Conservation (phyloP, 495 filamentous ascomycete genomes). For the Penicillium macrosclerotiorum region DNA sequence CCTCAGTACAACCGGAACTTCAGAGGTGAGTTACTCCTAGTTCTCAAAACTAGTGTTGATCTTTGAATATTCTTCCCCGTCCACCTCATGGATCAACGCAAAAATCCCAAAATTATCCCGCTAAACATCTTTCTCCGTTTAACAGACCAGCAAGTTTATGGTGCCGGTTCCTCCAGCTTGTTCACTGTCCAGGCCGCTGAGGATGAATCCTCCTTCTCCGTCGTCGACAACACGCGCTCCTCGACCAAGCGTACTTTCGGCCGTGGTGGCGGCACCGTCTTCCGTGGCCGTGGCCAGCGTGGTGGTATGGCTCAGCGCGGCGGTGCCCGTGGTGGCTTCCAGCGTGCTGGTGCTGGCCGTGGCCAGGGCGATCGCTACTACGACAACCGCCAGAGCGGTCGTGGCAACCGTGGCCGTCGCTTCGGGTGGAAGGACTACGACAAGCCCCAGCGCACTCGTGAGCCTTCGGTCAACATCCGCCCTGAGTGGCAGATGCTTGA, state of each 20-base stretch:
- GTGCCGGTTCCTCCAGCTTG: slow-evolving; percentile 78
- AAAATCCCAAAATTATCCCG: not conserved
- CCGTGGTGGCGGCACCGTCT: slow-evolving; percentile 78
- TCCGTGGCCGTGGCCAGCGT: slow-evolving; percentile 73
- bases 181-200: slow-evolving; percentile 90
- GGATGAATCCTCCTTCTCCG: slow-evolving; percentile 96
- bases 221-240: slow-evolving; percentile 90
- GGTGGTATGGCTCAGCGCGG: slow-evolving; percentile 48
- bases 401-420: slow-evolving; percentile 65
- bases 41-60: slow-evolving; percentile 2
- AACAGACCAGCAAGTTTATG: slow-evolving; percentile 95
- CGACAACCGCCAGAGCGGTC: slow-evolving; percentile 53
- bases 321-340: slow-evolving; percentile 59
- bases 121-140: slow-evolving; percentile 5
- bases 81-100: not conserved
- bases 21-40: slow-evolving; percentile 82
- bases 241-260: slow-evolving; percentile 83
- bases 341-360: slow-evolving; percentile 68
- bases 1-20: slow-evolving; percentile 89
- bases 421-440: slow-evolving; percentile 99
- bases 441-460: slow-evolving; percentile 94
- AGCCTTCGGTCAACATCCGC: slow-evolving; percentile 91
- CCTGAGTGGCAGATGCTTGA: slow-evolving; percentile 93
- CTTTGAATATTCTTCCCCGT: slow-evolving; percentile 6
- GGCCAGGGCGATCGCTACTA: slow-evolving; percentile 61